phyloP scores from a whole-genome alignment of 139 green algal genomes.

The Chlamydomonas applanata region DNA sequence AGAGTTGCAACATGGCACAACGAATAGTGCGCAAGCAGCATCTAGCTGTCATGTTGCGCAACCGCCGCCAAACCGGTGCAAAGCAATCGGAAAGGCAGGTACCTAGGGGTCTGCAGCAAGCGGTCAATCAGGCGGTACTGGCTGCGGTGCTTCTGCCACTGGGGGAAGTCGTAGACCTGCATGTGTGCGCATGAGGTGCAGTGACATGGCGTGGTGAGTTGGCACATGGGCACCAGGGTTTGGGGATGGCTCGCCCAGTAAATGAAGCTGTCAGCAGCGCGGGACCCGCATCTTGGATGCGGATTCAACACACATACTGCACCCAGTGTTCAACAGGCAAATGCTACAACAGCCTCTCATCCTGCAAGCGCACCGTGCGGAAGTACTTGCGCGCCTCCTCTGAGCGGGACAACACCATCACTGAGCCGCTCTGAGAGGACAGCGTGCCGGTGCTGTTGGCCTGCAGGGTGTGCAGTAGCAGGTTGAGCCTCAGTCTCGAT shows the following conservation, averaged over 20 bases:
- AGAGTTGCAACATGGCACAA: neutral
- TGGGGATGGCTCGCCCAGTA: too few species aligned
- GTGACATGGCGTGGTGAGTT: too few species aligned
- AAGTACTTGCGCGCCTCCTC: conserved; percentile 29
- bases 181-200: neutral
- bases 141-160: conserved; percentile 36
- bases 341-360: too few species aligned
- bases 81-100: conserved; percentile 7
- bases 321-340: too few species aligned
- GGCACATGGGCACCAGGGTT: too few species aligned
- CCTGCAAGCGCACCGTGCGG: conserved; percentile 18
- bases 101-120: conserved; percentile 30
- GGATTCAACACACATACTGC: too few species aligned
- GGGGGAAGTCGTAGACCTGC: conserved; percentile 10
- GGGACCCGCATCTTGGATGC: too few species aligned
- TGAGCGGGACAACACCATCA: neutral
- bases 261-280: too few species aligned
- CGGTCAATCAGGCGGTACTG: conserved; percentile 26
- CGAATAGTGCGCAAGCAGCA: neutral
- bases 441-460: conserved; percentile 20
- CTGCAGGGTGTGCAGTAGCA: neutral
- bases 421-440: neutral
- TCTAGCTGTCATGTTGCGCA: too few species aligned
- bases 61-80: too few species aligned
- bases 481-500: neutral